These are phyloP conservation scores for Xylariaceae sp. DNA, from an alignment of 2,329 filamentous ascomycete species.

Conservation along the genomic window DNA sequence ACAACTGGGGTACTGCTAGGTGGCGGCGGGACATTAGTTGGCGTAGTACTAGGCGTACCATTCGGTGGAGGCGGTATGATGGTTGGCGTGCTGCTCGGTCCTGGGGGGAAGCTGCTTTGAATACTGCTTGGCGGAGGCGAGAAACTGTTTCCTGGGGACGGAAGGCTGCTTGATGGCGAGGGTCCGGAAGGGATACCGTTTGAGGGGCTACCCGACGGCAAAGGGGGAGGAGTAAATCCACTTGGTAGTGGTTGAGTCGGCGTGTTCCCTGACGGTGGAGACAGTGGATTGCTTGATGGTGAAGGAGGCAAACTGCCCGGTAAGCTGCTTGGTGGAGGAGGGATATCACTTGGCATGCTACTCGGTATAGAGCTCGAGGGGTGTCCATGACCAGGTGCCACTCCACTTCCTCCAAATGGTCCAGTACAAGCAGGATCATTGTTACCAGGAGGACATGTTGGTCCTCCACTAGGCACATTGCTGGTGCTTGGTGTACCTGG, in stretches of 20 bases:
- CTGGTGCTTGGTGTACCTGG: too few species aligned
- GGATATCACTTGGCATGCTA: background rate
- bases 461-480: too few species aligned
- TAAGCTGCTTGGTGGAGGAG: background rate
- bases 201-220: too few species aligned
- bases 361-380: background rate
- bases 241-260: too few species aligned
- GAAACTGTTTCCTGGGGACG: too few species aligned
- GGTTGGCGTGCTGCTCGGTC: too few species aligned
- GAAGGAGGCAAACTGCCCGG: background rate
- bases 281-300: background rate
- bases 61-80: too few species aligned
- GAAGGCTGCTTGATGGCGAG: too few species aligned
- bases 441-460: background rate
- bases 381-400: background rate
- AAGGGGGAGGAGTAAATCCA: too few species aligned
- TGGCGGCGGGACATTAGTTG: background rate
- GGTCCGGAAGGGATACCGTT: too few species aligned
- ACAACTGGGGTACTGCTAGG: background rate
- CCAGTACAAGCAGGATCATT: background rate
- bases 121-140: too few species aligned
- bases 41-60: background rate
- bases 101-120: too few species aligned
- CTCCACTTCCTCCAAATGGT: background rate
- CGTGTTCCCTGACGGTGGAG: background rate